A percentile compares a stretch with the other conserved stretches of the same genome.
These are phyloP conservation scores for Picea sitchensis DNA, from an alignment of 75 land plant species.

Conservation along the genomic window DNA sequence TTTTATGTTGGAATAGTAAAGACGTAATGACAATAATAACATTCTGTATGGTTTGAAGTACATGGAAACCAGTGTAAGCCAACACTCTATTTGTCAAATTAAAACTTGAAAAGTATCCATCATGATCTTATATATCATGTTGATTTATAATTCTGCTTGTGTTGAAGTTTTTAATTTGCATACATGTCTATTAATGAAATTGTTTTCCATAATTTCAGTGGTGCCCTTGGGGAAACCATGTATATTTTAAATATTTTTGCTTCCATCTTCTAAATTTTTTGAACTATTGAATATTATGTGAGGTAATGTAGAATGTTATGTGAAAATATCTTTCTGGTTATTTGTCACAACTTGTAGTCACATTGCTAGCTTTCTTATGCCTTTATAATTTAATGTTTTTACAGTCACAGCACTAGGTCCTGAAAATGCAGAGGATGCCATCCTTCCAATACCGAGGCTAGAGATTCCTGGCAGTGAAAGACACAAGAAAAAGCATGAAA, in stretches of 20 bases:
- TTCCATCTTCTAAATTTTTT: neutral
- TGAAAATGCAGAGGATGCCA: conserved; percentile 87
- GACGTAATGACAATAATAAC: neutral
- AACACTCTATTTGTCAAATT: neutral
- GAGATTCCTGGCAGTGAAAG: conserved; percentile 30
- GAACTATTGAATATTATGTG: neutral
- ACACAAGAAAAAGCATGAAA: conserved; percentile 8
- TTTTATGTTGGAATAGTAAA: neutral
- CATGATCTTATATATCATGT: neutral
- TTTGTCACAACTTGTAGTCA: neutral
- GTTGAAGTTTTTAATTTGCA: neutral
- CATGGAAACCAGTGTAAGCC: neutral
- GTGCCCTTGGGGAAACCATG: neutral
- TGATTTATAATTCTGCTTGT: neutral
- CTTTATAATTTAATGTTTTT: neutral
- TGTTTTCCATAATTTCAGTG: neutral
- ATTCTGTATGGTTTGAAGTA: neutral
- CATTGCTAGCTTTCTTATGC: neutral
- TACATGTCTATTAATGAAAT: neutral
- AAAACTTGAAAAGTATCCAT: neutral
- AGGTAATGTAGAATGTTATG: neutral
- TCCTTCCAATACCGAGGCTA: conserved; percentile 50
- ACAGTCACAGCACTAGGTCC: conserved; percentile 72
- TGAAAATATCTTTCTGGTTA: neutral
- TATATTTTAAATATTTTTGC: neutral